phyloP scores from a whole-genome alignment of 768 basidiomycete species.

The Leucogyrophana mollusca region DNA sequence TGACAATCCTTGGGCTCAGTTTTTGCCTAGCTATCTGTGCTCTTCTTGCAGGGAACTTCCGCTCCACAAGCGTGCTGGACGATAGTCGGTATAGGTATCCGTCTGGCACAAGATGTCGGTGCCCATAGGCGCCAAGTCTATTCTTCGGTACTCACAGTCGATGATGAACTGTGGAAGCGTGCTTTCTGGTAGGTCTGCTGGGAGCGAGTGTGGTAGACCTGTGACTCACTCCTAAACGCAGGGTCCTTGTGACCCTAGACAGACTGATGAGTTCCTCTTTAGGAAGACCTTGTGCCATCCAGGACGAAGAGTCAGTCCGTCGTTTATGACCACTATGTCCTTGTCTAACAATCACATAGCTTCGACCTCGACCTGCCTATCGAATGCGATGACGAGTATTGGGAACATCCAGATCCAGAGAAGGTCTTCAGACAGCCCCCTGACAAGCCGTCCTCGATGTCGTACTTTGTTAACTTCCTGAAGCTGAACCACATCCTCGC shows the following conservation, averaged over 20 bases:
- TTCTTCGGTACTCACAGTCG: conserved; percentile 31
- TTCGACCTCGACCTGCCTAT: conserved; percentile 62
- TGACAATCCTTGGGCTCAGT: too few relatives aligned
- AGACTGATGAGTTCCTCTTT: conserved; percentile 43
- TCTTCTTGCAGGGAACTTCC: conserved; percentile 55
- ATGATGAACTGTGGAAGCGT: conserved; percentile 63
- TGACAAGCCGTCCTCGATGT: conserved; percentile 51
- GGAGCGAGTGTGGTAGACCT: not conserved
- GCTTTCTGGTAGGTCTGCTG: conserved; percentile 42
- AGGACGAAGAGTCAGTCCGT: conserved; percentile 64
- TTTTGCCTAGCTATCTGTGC: conserved; percentile 45
- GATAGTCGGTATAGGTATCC: conserved; percentile 57
- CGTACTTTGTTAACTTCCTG: conserved; percentile 52
- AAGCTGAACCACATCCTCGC: conserved; percentile 64
- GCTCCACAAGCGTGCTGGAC: conserved; percentile 70
- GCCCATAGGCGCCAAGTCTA: conserved; percentile 44
- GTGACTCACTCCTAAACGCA: conserved; percentile 2
- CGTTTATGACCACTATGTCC: not conserved
- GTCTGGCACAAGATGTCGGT: conserved; percentile 59
- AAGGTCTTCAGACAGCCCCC: conserved; percentile 62
- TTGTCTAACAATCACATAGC: conserved; percentile 30
- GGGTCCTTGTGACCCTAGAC: conserved; percentile 30
- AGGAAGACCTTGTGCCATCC: conserved; percentile 65
- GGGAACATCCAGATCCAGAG: conserved; percentile 49
- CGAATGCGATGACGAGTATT: conserved; percentile 70